Percentiles rank a stretch among this genome's conserved stretches.
Evolutionary conservation across 129 eudicot species (phyloP).

Genomic region (Sambucus nigra): DNA sequence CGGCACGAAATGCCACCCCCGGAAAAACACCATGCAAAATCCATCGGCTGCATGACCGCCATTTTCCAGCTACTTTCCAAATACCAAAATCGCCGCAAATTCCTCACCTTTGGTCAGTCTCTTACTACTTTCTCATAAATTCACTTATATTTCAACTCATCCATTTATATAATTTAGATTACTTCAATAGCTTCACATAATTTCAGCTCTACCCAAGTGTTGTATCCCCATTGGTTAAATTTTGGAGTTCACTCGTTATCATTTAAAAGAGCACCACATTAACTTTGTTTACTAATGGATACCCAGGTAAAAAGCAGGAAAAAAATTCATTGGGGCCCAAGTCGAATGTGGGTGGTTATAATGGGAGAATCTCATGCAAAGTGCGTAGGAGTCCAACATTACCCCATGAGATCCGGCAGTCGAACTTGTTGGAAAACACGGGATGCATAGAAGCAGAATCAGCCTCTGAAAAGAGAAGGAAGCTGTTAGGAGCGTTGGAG

Average conservation of each 20-base stretch:
- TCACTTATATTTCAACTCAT: neutral
- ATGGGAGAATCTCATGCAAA: conserved; percentile 7
- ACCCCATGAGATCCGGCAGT: conserved; percentile 22
- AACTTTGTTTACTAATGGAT: too few species aligned
- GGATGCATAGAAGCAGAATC: neutral
- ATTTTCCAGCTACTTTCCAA: conserved; percentile 41
- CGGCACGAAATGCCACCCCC: conserved; percentile 27
- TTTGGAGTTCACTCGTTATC: too few species aligned
- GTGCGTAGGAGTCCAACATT: conserved; percentile 30
- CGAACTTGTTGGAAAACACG: conserved; percentile 12
- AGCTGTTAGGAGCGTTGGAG: conserved; percentile 38
- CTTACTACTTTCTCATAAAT: neutral
- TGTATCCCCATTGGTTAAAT: too few species aligned
- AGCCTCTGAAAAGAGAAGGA: conserved; percentile 29
- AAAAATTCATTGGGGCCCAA: conserved; percentile 1
- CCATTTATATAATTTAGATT: too few species aligned
- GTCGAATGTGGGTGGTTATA: neutral
- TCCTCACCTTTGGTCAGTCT: conserved; percentile 41
- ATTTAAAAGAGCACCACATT: too few species aligned
- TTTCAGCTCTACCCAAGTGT: too few species aligned
- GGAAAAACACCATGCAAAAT: conserved; percentile 17
- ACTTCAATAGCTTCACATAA: too few species aligned
- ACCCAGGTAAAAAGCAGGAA: conserved; percentile 38
- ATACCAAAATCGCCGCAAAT: conserved; percentile 38
- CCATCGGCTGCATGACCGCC: conserved; percentile 51